These are phyloP conservation scores for Leersia perrieri DNA, from an alignment of 176 grass and related monocot genomes.

Conservation along the genomic window DNA sequence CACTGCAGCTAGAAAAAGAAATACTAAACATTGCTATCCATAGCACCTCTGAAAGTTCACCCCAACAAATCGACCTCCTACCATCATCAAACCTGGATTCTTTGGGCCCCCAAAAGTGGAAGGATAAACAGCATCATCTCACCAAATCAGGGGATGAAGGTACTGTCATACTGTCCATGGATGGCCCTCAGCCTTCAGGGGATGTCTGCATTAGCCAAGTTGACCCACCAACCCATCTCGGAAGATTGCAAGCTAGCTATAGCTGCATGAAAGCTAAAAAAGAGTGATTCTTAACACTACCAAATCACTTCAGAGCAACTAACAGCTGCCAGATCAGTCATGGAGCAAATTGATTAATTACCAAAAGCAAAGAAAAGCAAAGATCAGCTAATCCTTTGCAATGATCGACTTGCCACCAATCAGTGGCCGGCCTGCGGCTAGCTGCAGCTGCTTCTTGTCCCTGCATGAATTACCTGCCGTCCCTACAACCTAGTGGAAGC, in stretches of 20 bases:
- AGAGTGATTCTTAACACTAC: not conserved
- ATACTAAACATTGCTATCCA: slow-evolving; percentile 3
- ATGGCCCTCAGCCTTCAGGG: not conserved
- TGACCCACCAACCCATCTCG: slow-evolving; percentile 6
- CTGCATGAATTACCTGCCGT: slow-evolving; percentile 6
- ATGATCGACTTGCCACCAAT: slow-evolving; percentile 1
- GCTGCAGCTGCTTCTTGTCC: not conserved
- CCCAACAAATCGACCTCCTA: not conserved
- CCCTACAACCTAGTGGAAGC: slow-evolving; percentile 9
- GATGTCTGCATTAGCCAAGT: not conserved
- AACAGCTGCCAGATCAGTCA: not conserved
- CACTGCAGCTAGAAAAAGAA: not conserved
- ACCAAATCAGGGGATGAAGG: slow-evolving; percentile 24
- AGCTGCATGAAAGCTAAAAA: not conserved
- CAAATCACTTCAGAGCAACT: not conserved
- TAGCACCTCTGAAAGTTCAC: not conserved
- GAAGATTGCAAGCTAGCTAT: slow-evolving; percentile 1
- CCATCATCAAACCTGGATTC: slow-evolving; percentile 3
- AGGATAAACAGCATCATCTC: slow-evolving; percentile 37
- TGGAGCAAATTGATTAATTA: not conserved
- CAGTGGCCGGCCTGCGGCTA: not conserved
- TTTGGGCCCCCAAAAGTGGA: not conserved
- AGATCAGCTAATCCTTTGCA: not conserved
- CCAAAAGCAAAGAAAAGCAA: not conserved
- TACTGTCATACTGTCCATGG: not conserved